A percentile compares a stretch with the other conserved stretches of the same genome.
Evolutionary conservation across 2,329 filamentous ascomycete species (phyloP).

Genomic region (Alternaria tenuissima): DNA sequence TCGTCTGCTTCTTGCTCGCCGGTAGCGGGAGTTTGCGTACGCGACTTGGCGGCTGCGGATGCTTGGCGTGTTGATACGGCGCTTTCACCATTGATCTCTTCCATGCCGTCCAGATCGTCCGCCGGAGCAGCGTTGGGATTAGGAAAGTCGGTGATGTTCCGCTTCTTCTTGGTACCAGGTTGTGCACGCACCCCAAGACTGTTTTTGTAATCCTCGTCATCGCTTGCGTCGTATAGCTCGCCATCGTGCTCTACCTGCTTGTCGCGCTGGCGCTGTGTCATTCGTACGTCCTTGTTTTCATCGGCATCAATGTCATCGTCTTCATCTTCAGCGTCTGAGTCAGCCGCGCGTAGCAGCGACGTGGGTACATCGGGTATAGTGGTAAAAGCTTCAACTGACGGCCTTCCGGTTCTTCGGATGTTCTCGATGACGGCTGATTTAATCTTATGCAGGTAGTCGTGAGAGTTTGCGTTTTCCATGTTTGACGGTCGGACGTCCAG

Average conservation of each 20-base stretch:
- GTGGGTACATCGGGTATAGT: slow-evolving; percentile 66
- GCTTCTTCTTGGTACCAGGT: slow-evolving; percentile 56
- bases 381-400: slow-evolving; percentile 58
- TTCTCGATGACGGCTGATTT: slow-evolving; percentile 72
- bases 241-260: slow-evolving; percentile 77
- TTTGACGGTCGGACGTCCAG: slow-evolving; percentile 74
- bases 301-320: slow-evolving; percentile 80
- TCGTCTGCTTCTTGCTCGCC: slow-evolving; percentile 37
- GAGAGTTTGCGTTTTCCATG: slow-evolving; percentile 76
- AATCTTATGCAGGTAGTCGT: slow-evolving; percentile 74
- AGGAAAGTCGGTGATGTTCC: slow-evolving; percentile 69
- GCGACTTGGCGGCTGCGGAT: slow-evolving; percentile 35
- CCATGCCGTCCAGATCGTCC: slow-evolving; percentile 37
- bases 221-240: slow-evolving; percentile 78
- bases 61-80: slow-evolving; percentile 38
- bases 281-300: slow-evolving; percentile 81
- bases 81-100: slow-evolving; percentile 45
- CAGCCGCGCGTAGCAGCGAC: slow-evolving; percentile 62
- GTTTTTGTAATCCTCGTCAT: slow-evolving; percentile 81
- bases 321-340: slow-evolving; percentile 71
- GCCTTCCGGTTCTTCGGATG: slow-evolving; percentile 68
- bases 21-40: slow-evolving; percentile 40
- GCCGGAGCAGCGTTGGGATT: slow-evolving; percentile 59
- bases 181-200: slow-evolving; percentile 75
- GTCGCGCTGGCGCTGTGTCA: slow-evolving; percentile 84